A percentile compares a stretch with the other conserved stretches of the same genome.
These are phyloP conservation scores for Pecoramyces ruminantium DNA, from an alignment of 192 early-diverging fungal species.

Conservation along the genomic window DNA sequence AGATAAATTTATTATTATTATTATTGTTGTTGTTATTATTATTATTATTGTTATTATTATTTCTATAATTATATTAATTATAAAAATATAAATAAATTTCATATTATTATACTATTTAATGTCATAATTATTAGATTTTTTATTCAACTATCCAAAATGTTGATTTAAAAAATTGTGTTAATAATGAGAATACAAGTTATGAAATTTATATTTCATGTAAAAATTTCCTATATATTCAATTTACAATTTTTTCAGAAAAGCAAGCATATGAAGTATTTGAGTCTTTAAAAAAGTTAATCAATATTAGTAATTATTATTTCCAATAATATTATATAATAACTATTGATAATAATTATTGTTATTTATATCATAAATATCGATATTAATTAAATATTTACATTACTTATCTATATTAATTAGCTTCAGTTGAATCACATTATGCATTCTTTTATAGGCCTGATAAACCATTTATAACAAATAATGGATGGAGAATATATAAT, in stretches of 20 bases:
- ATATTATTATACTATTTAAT: too few relatives aligned
- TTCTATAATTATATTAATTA: too few relatives aligned
- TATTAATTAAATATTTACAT: too few relatives aligned
- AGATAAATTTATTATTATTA: neutral
- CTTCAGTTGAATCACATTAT: slow-evolving; percentile 14
- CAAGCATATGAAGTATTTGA: slow-evolving; percentile 59
- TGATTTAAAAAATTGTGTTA: slow-evolving; percentile 30
- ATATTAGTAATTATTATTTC: slow-evolving; percentile 47
- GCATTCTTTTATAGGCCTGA: slow-evolving; percentile 51
- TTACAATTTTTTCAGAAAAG: slow-evolving; percentile 46
- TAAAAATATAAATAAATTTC: neutral
- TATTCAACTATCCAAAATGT: slow-evolving; percentile 75
- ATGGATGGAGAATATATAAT: slow-evolving; percentile 63
- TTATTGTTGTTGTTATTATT: neutral
- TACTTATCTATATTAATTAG: slow-evolving; percentile 16
- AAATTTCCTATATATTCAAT: slow-evolving; percentile 59
- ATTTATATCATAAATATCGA: too few relatives aligned
- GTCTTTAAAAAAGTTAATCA: slow-evolving; percentile 62
- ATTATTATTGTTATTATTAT: neutral
- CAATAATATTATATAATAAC: too few relatives aligned
- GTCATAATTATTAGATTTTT: slow-evolving; percentile 42
- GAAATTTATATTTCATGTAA: slow-evolving; percentile 52
- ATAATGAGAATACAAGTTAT: neutral
- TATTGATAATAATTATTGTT: too few relatives aligned
- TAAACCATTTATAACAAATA: slow-evolving; percentile 13